phyloP scores from a whole-genome alignment of 202 grass and related monocot species.

The Schoenoplectus triqueter region DNA sequence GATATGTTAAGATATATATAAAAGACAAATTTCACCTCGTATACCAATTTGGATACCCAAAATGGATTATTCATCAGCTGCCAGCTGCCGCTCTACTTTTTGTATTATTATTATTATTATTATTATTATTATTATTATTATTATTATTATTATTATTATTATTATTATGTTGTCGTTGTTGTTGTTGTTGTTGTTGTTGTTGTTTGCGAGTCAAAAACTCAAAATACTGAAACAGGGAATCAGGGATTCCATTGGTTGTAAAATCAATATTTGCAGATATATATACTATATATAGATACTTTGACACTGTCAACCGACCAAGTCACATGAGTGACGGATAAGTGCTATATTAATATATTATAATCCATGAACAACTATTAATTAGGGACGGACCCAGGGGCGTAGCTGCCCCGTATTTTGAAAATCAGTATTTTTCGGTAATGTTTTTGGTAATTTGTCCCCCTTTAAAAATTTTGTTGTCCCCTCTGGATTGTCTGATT shows the following conservation, averaged over 20 bases:
- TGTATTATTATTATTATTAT: no score
- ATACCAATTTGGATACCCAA: slow-evolving; percentile 9
- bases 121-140: no score
- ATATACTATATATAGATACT: background rate
- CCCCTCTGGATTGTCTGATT: no score
- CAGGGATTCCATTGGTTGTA: background rate
- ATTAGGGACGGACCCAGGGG: no score
- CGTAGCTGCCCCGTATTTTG: no score
- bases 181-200: background rate
- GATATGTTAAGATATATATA: background rate
- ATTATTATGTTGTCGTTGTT: background rate
- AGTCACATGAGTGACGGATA: background rate
- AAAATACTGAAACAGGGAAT: background rate
- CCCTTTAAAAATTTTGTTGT: no score
- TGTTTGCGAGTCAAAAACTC: background rate
- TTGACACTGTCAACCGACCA: background rate
- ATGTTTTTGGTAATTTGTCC: no score
- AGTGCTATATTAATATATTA: background rate
- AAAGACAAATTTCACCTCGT: background rate
- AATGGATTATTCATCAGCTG: background rate
- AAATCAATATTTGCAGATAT: background rate
- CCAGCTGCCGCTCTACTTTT: no score
- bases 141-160: background rate
- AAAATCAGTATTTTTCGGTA: no score
- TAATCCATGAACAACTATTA: background rate